Percentiles rank a stretch among this genome's conserved stretches.
Conservation (phyloP, 805 yeast species). For the Nakazawaea ambrosiae region DNA sequence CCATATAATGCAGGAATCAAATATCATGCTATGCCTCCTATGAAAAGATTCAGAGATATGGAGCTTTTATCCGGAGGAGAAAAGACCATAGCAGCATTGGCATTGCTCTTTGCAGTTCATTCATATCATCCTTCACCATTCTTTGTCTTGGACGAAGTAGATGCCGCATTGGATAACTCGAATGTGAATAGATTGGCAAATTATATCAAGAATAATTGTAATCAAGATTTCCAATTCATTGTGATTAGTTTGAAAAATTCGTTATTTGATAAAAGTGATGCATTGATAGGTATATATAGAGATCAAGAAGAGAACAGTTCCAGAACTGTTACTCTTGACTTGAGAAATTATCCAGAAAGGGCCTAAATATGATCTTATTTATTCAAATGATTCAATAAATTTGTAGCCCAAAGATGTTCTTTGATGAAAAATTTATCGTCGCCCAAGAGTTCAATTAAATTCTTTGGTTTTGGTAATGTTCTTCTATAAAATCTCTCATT, state of each 20-base stretch:
- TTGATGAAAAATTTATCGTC: conserved; percentile 49
- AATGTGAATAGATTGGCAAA: conserved; percentile 85
- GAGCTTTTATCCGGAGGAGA: conserved; percentile 94
- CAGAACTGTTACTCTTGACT: conserved; percentile 64
- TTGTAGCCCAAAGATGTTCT: conserved; percentile 59
- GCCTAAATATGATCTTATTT: conserved; percentile 1
- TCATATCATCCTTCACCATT: conserved; percentile 91
- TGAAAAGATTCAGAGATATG: conserved; percentile 89
- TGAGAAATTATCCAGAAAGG: conserved; percentile 48
- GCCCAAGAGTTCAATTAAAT: conserved; percentile 45
- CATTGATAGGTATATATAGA: conserved; percentile 88
- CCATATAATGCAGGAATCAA: conserved; percentile 80
- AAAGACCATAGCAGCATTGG: conserved; percentile 92
- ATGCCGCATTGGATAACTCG: conserved; percentile 90
- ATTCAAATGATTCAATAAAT: conserved; percentile 28
- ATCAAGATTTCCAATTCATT: conserved; percentile 80
- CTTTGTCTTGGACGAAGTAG: conserved; percentile 95
- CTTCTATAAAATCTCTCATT: conserved; percentile 54
- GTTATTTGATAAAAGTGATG: conserved; percentile 81
- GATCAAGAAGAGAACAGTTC: conserved; percentile 72
- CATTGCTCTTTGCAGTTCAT: conserved; percentile 85
- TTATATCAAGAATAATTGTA: conserved; percentile 69
- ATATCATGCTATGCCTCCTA: conserved; percentile 94
- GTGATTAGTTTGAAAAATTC: conserved; percentile 87
- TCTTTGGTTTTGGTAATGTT: conserved; percentile 46